Evolutionary conservation across 2,329 filamentous ascomycete genomes (phyloP).

Genomic region (Diaporthe sp.): DNA sequence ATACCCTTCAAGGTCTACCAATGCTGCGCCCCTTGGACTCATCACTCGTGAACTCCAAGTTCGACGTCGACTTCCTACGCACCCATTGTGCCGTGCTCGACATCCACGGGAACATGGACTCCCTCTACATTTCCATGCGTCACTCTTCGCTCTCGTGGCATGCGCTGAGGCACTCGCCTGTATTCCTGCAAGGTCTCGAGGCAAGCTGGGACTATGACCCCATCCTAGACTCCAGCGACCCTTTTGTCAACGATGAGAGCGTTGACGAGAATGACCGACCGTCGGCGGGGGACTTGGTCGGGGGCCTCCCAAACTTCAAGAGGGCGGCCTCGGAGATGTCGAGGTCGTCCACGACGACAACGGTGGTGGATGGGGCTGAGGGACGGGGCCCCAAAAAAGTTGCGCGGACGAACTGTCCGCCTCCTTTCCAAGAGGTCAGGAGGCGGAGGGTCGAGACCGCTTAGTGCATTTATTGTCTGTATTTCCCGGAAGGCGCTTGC

Average conservation of each 20-base stretch:
- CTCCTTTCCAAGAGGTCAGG: conserved; percentile 54
- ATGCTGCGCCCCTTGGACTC: conserved; percentile 70
- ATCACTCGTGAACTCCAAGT: conserved; percentile 57
- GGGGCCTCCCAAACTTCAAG: conserved; percentile 60
- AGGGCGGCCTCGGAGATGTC: conserved; percentile 67
- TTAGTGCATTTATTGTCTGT: conserved; percentile 20
- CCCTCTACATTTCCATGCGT: conserved; percentile 71
- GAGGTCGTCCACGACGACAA: conserved; percentile 55
- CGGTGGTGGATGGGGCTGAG: conserved; percentile 43
- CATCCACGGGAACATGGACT: conserved; percentile 68
- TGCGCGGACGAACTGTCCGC: conserved; percentile 56
- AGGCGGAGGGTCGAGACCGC: conserved; percentile 56
- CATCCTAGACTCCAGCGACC: conserved; percentile 61
- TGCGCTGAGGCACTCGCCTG: conserved; percentile 61
- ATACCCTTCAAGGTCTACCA: conserved; percentile 67
- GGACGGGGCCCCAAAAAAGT: conserved; percentile 47
- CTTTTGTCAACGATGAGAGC: conserved; percentile 52
- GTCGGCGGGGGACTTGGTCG: conserved; percentile 63
- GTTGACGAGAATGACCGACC: conserved; percentile 55
- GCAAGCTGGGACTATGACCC: conserved; percentile 67
- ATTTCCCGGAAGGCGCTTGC: neutral
- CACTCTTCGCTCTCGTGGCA: conserved; percentile 70
- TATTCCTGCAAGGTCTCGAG: conserved; percentile 67
- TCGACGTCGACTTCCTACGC: conserved; percentile 66
- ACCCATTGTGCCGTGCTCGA: conserved; percentile 70